phyloP scores from a whole-genome alignment of 768 basidiomycete species.

The Goffeauzyma gilvescens region DNA sequence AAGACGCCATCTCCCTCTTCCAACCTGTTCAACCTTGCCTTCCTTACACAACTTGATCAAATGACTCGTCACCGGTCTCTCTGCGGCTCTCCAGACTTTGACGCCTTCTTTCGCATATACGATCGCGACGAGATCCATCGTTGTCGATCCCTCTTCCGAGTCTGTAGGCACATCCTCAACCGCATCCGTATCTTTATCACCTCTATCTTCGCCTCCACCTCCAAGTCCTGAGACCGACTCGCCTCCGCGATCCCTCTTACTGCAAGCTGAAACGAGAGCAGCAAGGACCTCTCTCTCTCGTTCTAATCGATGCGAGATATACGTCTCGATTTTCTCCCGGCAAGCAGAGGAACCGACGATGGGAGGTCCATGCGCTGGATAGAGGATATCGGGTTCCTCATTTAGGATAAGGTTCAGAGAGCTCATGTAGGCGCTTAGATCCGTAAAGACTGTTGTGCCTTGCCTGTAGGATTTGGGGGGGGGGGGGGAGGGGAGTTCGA shows the following conservation, averaged over 20 bases:
- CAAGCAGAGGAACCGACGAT: neutral
- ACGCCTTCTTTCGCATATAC: constrained; percentile 1
- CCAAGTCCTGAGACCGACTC: no score
- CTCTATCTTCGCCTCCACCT: no score
- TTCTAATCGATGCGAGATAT: constrained; percentile 7
- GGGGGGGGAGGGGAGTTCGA: no score
- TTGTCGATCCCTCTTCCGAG: neutral
- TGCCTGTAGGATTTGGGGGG: no score
- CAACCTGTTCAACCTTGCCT: neutral
- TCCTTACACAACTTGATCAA: constrained; percentile 2
- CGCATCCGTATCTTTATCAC: no score
- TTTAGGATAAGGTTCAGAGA: neutral
- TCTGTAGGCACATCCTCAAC: neutral
- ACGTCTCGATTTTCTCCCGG: constrained; percentile 2
- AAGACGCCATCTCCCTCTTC: neutral
- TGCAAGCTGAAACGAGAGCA: no score
- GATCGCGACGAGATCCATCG: neutral
- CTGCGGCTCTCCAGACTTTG: neutral
- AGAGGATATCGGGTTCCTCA: neutral
- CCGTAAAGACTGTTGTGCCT: constrained; percentile 7
- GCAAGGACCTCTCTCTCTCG: constrained; percentile 2
- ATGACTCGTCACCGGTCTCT: constrained; percentile 3
- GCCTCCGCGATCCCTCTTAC: no score
- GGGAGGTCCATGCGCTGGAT: constrained; percentile 5
- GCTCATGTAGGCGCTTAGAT: constrained; percentile 3